Evolutionary conservation across 2,329 filamentous ascomycete species (phyloP), one percentile per base, ranked within the genome.

Genomic region (Capronia americana): DNA sequence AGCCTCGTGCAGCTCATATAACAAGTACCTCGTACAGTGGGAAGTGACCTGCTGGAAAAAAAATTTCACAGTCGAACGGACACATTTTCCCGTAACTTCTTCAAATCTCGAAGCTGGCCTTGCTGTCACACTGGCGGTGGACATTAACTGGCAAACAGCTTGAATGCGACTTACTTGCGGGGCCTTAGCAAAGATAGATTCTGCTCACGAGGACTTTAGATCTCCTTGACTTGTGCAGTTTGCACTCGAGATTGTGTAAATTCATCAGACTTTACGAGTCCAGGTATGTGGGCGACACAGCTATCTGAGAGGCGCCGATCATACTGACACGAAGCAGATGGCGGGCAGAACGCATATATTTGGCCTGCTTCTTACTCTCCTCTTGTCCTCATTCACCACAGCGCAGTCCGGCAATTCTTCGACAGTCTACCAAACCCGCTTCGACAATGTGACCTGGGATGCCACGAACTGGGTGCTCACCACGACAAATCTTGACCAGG

Each of bases 371-470:
- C 17, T 41, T 34, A 51, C 55, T 17, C 56, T 55, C 11, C n/a
- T 57, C 32, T 56, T 61, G 32, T 50, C 44, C 41, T 62, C 58
- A 4, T 30, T 65, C 12, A 44, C 55, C 26, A 51, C 46, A 24
- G 67, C 62, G 53, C 65, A 68, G 44, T 63, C 65, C 46, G 57
- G 63, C 8, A 70, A 68, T 48, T 60, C 63, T 10, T 67, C 70
- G 14, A 67, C 70, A 3, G 44, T 80, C 10, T 86, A 86, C 69
- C 65, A 80, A 12, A 86, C 84, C 0, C 79, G 78, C 51, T 86
- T 86, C 70, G 72, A 78, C 4, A 79, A 82, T 50, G 85, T 87
- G 20, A 83, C 82, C 2, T 89, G 86, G 86, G 84, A 88, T 73
- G 82, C 87, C 66, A 79, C 81, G 24, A 82, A 83, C 46, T 89